Evolutionary conservation across 768 basidiomycete species (phyloP).

Genomic region (Polyporus arcularius): DNA sequence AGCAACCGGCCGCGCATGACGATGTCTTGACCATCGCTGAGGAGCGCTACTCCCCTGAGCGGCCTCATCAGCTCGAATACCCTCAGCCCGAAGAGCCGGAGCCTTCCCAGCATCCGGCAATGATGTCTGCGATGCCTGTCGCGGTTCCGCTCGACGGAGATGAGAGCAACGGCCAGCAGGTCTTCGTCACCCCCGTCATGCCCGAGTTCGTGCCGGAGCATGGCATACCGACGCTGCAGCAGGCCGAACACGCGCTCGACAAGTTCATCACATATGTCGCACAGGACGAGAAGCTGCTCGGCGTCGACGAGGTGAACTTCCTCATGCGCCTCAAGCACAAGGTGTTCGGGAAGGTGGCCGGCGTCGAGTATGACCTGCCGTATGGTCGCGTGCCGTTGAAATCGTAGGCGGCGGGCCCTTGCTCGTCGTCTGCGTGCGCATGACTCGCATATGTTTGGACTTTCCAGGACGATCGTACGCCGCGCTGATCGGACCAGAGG

Average conservation of each 20-base stretch:
- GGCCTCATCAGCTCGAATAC: neutral
- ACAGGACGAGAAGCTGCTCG: constrained; percentile 35
- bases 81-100: neutral
- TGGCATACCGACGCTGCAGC: constrained; percentile 39
- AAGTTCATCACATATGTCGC: constrained; percentile 57
- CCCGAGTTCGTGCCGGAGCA: constrained; percentile 4
- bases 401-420: neutral
- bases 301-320: constrained; percentile 38
- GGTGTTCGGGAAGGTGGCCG: constrained; percentile 34
- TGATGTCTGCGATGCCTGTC: constrained; percentile 4
- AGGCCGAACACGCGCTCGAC: constrained; percentile 57
- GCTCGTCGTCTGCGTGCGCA: neutral
- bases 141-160: constrained; percentile 7
- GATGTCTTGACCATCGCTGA: neutral
- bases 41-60: neutral
- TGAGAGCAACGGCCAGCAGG: constrained; percentile 4
- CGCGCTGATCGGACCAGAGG: neutral
- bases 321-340: constrained; percentile 52
- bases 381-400: neutral
- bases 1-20: neutral
- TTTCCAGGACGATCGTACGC: neutral
- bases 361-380: constrained; percentile 9
- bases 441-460: neutral
- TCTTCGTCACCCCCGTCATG: constrained; percentile 11
- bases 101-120: neutral